Base-by-base conservation (phyloP, 768 basidiomycete genomes). In the Agrocybe praecox region DNA sequence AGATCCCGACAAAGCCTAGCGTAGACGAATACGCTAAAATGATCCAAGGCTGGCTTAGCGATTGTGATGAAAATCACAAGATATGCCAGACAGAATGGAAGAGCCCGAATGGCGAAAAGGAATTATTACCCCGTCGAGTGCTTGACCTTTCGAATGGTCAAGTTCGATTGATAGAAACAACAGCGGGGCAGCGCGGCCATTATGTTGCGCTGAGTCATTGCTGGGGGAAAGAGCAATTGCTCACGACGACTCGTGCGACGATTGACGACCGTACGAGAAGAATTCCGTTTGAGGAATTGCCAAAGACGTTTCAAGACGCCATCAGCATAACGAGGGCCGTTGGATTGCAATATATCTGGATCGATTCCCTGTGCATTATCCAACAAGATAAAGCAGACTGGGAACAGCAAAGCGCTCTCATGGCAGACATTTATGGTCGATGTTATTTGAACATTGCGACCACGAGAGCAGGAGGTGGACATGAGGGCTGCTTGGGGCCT, bases 191-290 rank as follows among this genome's bases (percentile, higher is more conserved):
- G n/a, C 60, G 60, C n/a, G 60, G 49, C 2, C 49, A 51, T n/a
- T 61, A 61, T 23, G 56, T 61, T 18, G 60, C 60, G 21, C 49
- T 61, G 15, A 61, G 60, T 44, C 60, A 61, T 40, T 61, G 60
- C 40, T 61, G 60, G 60, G 60, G 60, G 3, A 61, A 61, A 34
- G 36, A 57, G 29, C 60, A 57, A 14, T 45, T 61, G 1, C 42
- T 61, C 32, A 57, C 49, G 10, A 61, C 60, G 12, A 61, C 60
- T 1, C 60, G 60, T 4, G 53, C 29, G 0, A 57, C 60, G 14
- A 49, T 61, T n/a, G 60, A 18, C 14, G 49, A 55, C 5, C 52
- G 46, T 2, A 61, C 55, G 56, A 40, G 32, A 11, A 53, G 60
- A 32, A 61, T 61, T 12, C 29, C 56, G 11, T 51, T 57, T 6